These are phyloP conservation scores for Orbilia javanica DNA, from an alignment of 2,329 filamentous ascomycete species.

Conservation along the genomic window DNA sequence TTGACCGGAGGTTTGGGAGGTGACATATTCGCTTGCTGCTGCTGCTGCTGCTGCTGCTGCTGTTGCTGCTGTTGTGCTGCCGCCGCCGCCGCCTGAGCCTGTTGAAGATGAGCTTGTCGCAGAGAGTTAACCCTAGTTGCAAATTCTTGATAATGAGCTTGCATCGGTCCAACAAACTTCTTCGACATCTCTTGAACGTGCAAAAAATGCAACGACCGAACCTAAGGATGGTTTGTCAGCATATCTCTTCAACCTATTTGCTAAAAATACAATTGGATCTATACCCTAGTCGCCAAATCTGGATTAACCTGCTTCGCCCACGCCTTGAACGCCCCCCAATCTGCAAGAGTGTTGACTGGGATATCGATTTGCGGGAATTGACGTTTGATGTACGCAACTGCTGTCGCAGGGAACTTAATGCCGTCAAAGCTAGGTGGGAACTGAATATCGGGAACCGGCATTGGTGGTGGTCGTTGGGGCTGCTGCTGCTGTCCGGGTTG, in stretches of 20 bases:
- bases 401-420: conserved; percentile 43
- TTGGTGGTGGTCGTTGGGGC: conserved; percentile 12
- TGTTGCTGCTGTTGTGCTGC: conserved; percentile 1
- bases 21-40: conserved; percentile 36
- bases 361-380: conserved; percentile 27
- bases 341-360: conserved; percentile 22
- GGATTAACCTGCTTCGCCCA: conserved; percentile 42
- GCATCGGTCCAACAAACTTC: conserved; percentile 38
- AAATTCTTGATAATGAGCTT: conserved; percentile 44
- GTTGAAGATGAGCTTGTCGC: conserved; percentile 37
- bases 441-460: conserved; percentile 36
- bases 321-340: conserved; percentile 45
- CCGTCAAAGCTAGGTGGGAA: conserved; percentile 38
- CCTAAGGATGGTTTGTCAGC: conserved; percentile 1
- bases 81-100: conserved; percentile 27
- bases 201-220: conserved; percentile 50
- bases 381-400: conserved; percentile 39
- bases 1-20: conserved; percentile 36
- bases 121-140: conserved; percentile 7
- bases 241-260: background rate
- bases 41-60: conserved; percentile 13
- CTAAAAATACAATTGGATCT: background rate
- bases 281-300: conserved; percentile 35
- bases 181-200: conserved; percentile 49
- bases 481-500: conserved; percentile 29